Conservation (phyloP, 331 rosid species). For the Quercus tomentella region DNA sequence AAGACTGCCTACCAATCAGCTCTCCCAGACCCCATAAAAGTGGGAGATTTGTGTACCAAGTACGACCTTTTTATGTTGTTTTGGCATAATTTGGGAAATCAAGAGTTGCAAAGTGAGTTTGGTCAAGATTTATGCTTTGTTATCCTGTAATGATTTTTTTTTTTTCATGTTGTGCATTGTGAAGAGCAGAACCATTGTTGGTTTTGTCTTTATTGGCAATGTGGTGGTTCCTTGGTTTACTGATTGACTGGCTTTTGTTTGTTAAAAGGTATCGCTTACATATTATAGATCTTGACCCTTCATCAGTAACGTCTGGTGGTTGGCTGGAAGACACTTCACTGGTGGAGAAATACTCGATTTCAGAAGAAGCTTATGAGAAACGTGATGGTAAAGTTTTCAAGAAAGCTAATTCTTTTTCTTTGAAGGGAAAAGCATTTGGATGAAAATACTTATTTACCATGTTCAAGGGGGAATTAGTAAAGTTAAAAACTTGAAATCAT, state of each 20-base stretch:
- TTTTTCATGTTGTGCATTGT: neutral
- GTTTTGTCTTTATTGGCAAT: neutral
- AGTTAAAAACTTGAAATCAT: neutral
- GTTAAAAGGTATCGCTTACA: constrained; percentile 65
- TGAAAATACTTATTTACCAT: neutral
- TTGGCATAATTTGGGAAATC: neutral
- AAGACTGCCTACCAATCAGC: too few relatives aligned
- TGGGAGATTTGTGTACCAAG: too few relatives aligned
- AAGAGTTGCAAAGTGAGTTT: neutral
- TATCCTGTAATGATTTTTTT: neutral
- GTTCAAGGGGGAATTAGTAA: neutral
- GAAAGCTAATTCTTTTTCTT: neutral
- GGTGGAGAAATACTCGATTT: constrained; percentile 77
- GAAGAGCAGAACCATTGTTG: neutral
- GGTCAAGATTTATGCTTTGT: neutral
- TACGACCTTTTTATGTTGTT: neutral
- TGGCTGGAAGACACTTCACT: constrained; percentile 95
- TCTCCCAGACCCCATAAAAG: too few relatives aligned
- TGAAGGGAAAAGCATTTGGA: neutral
- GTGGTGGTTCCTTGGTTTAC: neutral
- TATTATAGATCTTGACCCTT: constrained; percentile 76
- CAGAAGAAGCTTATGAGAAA: constrained; percentile 79
- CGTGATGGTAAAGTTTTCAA: constrained; percentile 45
- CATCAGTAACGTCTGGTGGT: constrained; percentile 89
- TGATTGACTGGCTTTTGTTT: neutral